These are phyloP conservation scores for Protomyces lactucae-debilis DNA, from an alignment of 1,139 yeast species.

Conservation along the genomic window DNA sequence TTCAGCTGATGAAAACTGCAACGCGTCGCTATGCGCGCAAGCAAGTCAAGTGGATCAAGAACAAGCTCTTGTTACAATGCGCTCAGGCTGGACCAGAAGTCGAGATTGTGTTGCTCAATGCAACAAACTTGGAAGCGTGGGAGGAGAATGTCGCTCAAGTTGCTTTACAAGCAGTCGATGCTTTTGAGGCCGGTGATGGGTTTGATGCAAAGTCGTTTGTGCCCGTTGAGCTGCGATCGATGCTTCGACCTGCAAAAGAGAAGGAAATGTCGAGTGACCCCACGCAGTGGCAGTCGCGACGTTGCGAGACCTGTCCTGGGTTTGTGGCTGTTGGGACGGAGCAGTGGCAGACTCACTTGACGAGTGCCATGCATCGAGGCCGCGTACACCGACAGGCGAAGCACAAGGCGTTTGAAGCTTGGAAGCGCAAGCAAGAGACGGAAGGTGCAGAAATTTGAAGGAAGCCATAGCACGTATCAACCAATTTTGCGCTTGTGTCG, in stretches of 20 bases:
- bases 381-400: slow-evolving; percentile 35
- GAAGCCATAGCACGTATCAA: not conserved
- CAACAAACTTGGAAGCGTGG: slow-evolving; percentile 68
- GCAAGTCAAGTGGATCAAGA: slow-evolving; percentile 90
- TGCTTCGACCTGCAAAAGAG: slow-evolving; percentile 38
- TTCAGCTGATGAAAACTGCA: slow-evolving; percentile 71
- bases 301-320: slow-evolving; percentile 63
- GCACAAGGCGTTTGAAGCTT: slow-evolving; percentile 23
- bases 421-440: slow-evolving; percentile 2
- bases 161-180: slow-evolving; percentile 51
- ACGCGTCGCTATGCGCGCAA: slow-evolving; percentile 83
- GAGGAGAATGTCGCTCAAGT: slow-evolving; percentile 49
- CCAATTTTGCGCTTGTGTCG: not conserved
- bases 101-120: slow-evolving; percentile 65
- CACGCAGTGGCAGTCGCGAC: slow-evolving; percentile 62
- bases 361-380: slow-evolving; percentile 58
- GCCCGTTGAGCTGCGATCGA: slow-evolving; percentile 38
- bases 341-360: slow-evolving; percentile 63
- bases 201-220: not conserved
- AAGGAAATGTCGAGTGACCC: slow-evolving; percentile 35
- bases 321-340: slow-evolving; percentile 68
- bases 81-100: slow-evolving; percentile 47
- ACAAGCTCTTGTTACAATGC: slow-evolving; percentile 58
- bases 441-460: not conserved
- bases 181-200: slow-evolving; percentile 45